Evolutionary conservation across 768 basidiomycete species (phyloP).

Genomic region (Boletus rubroflammeus): DNA sequence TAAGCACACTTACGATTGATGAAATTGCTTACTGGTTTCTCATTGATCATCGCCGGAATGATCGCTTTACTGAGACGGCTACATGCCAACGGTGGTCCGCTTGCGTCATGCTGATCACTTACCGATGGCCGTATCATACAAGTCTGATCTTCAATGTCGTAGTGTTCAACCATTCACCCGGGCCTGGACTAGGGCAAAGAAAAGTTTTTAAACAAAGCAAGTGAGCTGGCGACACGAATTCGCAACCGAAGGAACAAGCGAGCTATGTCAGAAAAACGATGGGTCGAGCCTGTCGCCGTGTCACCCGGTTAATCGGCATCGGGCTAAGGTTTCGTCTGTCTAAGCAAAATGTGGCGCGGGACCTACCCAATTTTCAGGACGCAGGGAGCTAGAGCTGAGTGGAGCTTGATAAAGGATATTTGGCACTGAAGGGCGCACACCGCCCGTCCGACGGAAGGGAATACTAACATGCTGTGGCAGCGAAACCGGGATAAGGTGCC

Average conservation of each 20-base stretch:
- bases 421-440: neutral
- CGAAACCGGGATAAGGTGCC: neutral
- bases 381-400: neutral
- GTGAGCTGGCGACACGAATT: neutral
- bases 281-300: conserved; percentile 1
- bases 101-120: neutral
- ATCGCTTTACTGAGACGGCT: neutral
- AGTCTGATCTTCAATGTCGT: too few species aligned
- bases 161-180: neutral
- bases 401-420: conserved; percentile 10
- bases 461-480: conserved; percentile 1
- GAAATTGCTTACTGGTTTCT: neutral
- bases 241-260: neutral
- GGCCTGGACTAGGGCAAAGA: neutral
- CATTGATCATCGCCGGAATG: neutral
- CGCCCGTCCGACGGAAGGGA: neutral
- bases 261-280: conserved; percentile 12
- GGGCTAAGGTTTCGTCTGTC: neutral
- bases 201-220: neutral
- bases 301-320: neutral
- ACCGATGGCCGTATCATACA: neutral
- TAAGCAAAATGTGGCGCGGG: neutral
- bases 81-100: neutral
- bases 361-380: neutral
- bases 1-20: neutral